Conservation (phyloP, 768 basidiomycete species). For the Tricholoma furcatifolium region DNA sequence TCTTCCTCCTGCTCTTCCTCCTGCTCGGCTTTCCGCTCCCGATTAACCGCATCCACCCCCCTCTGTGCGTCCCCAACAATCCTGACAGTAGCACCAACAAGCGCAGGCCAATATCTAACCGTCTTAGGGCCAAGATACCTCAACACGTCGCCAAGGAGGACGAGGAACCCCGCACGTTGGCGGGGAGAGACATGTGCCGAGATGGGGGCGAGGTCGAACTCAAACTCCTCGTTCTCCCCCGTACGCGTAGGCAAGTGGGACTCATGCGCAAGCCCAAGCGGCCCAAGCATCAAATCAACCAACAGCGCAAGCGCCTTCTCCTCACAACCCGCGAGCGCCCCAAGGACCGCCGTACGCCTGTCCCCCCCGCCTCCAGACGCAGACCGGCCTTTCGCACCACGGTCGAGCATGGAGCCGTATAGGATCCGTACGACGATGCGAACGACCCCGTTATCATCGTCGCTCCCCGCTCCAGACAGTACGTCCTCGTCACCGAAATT, state of each 20-base stretch:
- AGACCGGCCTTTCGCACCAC: constrained; percentile 52
- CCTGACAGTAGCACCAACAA: constrained; percentile 69
- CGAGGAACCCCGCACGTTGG: constrained; percentile 84
- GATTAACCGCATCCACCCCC: constrained; percentile 37
- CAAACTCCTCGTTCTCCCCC: constrained; percentile 23
- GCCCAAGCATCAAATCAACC: constrained; percentile 84
- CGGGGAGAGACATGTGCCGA: constrained; percentile 42
- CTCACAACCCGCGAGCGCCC: constrained; percentile 65
- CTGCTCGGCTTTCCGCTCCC: constrained; percentile 23
- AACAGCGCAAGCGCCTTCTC: constrained; percentile 74
- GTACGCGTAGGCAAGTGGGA: constrained; percentile 26
- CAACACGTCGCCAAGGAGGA: constrained; percentile 80
- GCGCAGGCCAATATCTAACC: constrained; percentile 65
- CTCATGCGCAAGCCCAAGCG: constrained; percentile 38
- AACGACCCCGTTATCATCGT: no score
- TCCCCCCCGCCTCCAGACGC: constrained; percentile 53
- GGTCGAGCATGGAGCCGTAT: constrained; percentile 87
- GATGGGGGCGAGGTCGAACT: constrained; percentile 23
- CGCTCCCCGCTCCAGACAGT: constrained; percentile 44
- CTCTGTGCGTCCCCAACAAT: constrained; percentile 65
- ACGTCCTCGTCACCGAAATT: constrained; percentile 55
- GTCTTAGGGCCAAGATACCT: constrained; percentile 78
- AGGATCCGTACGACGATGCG: constrained; percentile 72
- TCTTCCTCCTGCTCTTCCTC: no score
- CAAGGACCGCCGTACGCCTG: constrained; percentile 73